Base-by-base conservation (phyloP, 1,284 basidiomycete genomes). In the Athelia sp. region DNA sequence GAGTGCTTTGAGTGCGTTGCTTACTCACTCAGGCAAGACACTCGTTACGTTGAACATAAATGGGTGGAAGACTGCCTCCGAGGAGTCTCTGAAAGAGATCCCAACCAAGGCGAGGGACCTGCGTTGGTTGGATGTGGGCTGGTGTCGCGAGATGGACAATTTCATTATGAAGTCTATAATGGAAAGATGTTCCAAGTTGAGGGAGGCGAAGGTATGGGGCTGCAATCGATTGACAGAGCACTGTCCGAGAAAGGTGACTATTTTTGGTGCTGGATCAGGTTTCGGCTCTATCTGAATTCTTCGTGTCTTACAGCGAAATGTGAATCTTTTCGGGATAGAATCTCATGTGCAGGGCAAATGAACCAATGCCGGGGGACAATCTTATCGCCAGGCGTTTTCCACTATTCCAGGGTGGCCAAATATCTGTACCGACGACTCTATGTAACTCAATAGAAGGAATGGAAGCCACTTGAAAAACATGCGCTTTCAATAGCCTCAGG, bases 81-180 rank as follows among this genome's bases (percentile, higher is more conserved):
- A 78, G 29, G 78, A 79, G 10, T 75, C 78, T 1, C 66, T 97
- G 34, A 69, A 65, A 43, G 56, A 57, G 35, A 74, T 96, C 26
- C 78, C 75, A 0, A 63, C 67, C 32, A 57, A 60, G 1, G 79
- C 78, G 17, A 64, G 60, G 3, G 67, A 74, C 21, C 60, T 98
- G 56, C 70, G 67, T 54, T 75, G 71, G 59, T 60, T 98, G 31
- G 91, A 99, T 60, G 65, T 97, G 4, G 87, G 93, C 1, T 99
- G 92, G 79, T 95, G 94, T 56, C 72, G 96, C 38, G 77, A 81
- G 32, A 76, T 92, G 26, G 88, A 95, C 56, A 90, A 99, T 64
- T 93, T 87, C 59, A 73, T 89, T 1, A 67, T 98, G 52, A 87
- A 90, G 64, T 75, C 68, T 18, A 69, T 93, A 58, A 63, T 93